Evolutionary conservation across 75 land plant species (phyloP).

Genomic region (Picea glauca): DNA sequence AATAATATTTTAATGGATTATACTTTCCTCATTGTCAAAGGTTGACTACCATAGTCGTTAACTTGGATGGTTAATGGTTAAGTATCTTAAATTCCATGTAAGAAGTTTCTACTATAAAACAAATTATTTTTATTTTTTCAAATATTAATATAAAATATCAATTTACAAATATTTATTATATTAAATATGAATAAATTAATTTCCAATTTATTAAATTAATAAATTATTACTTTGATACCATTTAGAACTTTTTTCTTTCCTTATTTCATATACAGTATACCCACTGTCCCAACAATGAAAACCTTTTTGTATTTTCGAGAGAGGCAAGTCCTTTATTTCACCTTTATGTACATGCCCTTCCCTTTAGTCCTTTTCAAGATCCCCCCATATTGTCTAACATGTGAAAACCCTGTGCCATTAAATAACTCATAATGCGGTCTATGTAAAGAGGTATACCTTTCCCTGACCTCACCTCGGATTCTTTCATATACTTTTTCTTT

Average conservation of each 20-base stretch:
- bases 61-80: not conserved
- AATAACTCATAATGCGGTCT: not conserved
- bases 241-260: no score
- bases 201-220: no score
- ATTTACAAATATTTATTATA: no score
- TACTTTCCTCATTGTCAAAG: no score
- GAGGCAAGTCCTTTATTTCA: not conserved
- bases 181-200: no score
- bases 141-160: no score
- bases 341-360: not conserved
- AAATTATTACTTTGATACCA: no score
- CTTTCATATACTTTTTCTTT: no score
- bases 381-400: not conserved
- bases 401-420: not conserved
- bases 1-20: no score
- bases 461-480: not conserved
- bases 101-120: not conserved
- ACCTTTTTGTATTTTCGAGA: conserved; percentile 3
- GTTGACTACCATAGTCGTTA: not conserved
- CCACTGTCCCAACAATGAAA: not conserved
- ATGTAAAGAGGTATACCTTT: not conserved
- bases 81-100: not conserved
- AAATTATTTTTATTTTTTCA: no score
- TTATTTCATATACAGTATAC: not conserved
- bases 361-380: conserved; percentile 1